Conservation (phyloP, 1,139 yeast genomes). For the Meyerozyma guilliermondii region DNA sequence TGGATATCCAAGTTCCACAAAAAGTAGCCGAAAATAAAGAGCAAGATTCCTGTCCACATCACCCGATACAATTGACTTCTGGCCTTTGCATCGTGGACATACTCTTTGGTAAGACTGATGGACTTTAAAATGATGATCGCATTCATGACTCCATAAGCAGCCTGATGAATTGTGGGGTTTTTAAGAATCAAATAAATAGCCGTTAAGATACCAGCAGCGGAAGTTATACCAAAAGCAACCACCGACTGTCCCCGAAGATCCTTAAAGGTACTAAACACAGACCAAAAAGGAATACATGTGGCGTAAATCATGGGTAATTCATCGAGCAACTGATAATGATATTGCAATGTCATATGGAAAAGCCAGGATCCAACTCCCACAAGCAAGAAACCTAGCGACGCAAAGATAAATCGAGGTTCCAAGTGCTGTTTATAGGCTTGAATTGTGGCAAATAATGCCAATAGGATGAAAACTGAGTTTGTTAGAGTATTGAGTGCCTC, state of each 20-base stretch:
- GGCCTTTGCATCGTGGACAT: slow-evolving; percentile 47
- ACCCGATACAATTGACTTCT: slow-evolving; percentile 45
- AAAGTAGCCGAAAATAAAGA: slow-evolving; percentile 68
- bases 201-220: slow-evolving; percentile 53
- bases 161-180: slow-evolving; percentile 86
- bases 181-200: slow-evolving; percentile 61
- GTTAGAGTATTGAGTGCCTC: slow-evolving; percentile 82
- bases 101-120: slow-evolving; percentile 40
- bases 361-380: slow-evolving; percentile 95
- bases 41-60: slow-evolving; percentile 55
- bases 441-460: slow-evolving; percentile 63
- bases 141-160: slow-evolving; percentile 65
- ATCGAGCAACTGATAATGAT: slow-evolving; percentile 85
- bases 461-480: slow-evolving; percentile 60
- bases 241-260: slow-evolving; percentile 11
- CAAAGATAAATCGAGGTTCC: slow-evolving; percentile 65
- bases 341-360: slow-evolving; percentile 90
- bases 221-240: slow-evolving; percentile 54
- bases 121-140: slow-evolving; percentile 57
- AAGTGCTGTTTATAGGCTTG: slow-evolving; percentile 56
- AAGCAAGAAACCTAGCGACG: slow-evolving; percentile 72
- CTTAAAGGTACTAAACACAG: slow-evolving; percentile 66
- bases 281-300: slow-evolving; percentile 92
- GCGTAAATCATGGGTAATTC: slow-evolving; percentile 98
- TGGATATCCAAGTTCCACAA: slow-evolving; percentile 87